A percentile compares a stretch with the other conserved stretches of the same genome.
Conservation (phyloP, 2,329 filamentous ascomycete genomes). For the Furcasterigmium furcatum region DNA sequence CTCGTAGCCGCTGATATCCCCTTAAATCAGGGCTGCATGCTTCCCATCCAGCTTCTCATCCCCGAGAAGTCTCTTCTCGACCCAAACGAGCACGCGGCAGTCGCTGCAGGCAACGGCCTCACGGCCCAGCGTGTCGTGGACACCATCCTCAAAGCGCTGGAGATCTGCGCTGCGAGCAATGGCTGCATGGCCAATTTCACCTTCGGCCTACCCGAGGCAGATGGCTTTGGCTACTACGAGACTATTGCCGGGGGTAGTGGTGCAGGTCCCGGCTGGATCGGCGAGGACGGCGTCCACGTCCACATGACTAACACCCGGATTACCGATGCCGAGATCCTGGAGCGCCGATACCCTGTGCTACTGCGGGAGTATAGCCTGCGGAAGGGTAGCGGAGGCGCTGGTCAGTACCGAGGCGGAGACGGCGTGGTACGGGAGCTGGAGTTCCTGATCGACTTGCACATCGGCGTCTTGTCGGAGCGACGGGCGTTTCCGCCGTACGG, state of each 20-base stretch:
- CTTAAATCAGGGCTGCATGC: slow-evolving; percentile 80
- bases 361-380: slow-evolving; percentile 26
- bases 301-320: slow-evolving; percentile 36
- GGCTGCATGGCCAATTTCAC: slow-evolving; percentile 85
- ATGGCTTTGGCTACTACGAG: slow-evolving; percentile 35
- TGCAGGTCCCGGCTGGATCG: slow-evolving; percentile 22
- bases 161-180: slow-evolving; percentile 74
- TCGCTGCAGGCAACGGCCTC: slow-evolving; percentile 80
- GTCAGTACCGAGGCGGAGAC: slow-evolving; percentile 69
- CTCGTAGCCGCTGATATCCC: slow-evolving; percentile 81
- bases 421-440: slow-evolving; percentile 79
- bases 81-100: slow-evolving; percentile 72
- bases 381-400: slow-evolving; percentile 48
- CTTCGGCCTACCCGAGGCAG: slow-evolving; percentile 70
- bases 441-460: slow-evolving; percentile 68
- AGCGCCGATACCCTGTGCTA: slow-evolving; percentile 28
- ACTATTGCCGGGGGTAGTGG: slow-evolving; percentile 28
- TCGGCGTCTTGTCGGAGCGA: slow-evolving; percentile 74
- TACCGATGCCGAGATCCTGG: slow-evolving; percentile 30
- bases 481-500: slow-evolving; percentile 76
- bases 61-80: slow-evolving; percentile 71
- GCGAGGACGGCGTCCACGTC: slow-evolving; percentile 23
- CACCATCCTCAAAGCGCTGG: slow-evolving; percentile 77
- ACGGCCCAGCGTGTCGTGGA: slow-evolving; percentile 80
- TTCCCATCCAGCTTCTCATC: slow-evolving; percentile 72